phyloP scores from a whole-genome alignment of 208 protist genomes.

The Angomonas ambiguus region DNA sequence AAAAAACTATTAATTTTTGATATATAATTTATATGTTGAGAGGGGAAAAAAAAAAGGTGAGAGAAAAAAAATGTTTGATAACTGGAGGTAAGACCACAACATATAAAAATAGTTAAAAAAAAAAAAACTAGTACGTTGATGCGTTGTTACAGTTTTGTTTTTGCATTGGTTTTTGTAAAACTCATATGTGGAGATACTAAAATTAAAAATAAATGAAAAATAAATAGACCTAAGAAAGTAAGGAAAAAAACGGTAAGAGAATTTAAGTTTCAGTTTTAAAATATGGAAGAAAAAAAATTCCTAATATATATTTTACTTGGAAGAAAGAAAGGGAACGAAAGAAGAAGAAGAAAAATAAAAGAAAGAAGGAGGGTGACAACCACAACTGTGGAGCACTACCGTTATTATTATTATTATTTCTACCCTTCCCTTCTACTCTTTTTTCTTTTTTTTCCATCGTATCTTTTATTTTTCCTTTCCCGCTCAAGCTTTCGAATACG shows the following conservation, averaged over 20 bases:
- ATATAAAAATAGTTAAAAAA: background rate
- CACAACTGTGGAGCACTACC: too few relatives aligned
- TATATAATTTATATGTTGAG: background rate
- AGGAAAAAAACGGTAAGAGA: conserved; percentile 11
- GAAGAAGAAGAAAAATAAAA: conserved; percentile 10
- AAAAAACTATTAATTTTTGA: conserved; percentile 43
- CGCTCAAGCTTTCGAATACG: background rate
- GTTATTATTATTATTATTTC: conserved; percentile 10
- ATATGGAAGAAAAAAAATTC: background rate
- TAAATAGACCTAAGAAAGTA: conserved; percentile 3
- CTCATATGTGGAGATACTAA: too few relatives aligned
- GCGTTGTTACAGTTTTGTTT: background rate
- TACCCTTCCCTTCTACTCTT: background rate
- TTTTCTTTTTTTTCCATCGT: conserved; percentile 11
- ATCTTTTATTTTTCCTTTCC: background rate
- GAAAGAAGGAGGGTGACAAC: background rate
- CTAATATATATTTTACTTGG: background rate
- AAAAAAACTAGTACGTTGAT: background rate
- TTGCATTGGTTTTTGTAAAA: too few relatives aligned
- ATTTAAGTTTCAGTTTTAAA: background rate
- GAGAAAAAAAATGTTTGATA: conserved; percentile 6
- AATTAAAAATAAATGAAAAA: too few relatives aligned
- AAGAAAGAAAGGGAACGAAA: conserved; percentile 3
- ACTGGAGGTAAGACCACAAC: background rate
- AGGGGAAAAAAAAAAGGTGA: background rate